Evolutionary conservation across 805 yeast species (phyloP), one percentile per base, ranked within the genome.

Genomic region (Tetrapisispora iriomotensis): DNA sequence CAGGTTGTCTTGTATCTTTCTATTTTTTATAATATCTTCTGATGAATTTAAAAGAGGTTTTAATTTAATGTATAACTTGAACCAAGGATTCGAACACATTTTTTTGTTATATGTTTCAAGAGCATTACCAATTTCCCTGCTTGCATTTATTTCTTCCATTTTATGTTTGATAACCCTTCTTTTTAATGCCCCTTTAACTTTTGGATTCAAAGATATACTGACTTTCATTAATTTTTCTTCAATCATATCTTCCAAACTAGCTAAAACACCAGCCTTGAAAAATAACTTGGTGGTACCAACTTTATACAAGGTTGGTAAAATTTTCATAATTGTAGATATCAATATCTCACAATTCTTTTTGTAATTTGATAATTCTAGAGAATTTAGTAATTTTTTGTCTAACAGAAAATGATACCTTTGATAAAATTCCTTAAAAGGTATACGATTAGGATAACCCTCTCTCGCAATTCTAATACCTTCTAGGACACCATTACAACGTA

Each of bases 401-500:
- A 77, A 70, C 17, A 92, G 64, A n/a, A 88, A 73, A 23, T 74
- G 73, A 57, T 92, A 92, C 39, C 95, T 71, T 28, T 67, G 70
- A 37, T 72, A 75, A 62, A 92, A 92, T 35, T 85, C 90, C 33
- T 78, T 74, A 60, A 88, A 90, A 22, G 79, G 75, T 55, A 90
- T 76, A 47, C 96, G 74, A 60, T 92, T 92, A 5, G 99, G 99
- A 60, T 82, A 92, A 2, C 99, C 99, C 8, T 95, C 86, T 47
- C 99, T 74, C 0, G 97, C 95, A 43, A 92, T 92, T 60, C 98
- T 73, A 23, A 92, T 92, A 45, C 99, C 99, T 67, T 92, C 99
- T 37, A 92, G 65, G 13, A 92, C 99, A 72, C 99, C 99, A 55
- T 92, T 92, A 55, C 97, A 92, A 46, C 96, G 71, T 45, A 92